phyloP scores from a whole-genome alignment of 2,329 filamentous ascomycete genomes.

The Cytospora schulzeri region DNA sequence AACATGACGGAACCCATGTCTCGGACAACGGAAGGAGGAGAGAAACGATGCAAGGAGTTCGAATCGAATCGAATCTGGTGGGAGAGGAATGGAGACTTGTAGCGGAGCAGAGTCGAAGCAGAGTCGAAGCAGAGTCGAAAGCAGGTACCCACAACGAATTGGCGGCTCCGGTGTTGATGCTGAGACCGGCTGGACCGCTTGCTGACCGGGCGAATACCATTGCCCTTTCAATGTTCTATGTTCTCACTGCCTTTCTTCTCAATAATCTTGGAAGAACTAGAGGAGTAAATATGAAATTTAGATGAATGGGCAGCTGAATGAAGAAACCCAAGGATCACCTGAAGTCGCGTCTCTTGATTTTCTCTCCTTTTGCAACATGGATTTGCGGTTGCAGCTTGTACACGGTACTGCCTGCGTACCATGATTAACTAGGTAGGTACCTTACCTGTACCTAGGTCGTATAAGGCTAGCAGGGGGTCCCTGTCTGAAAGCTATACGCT shows the following conservation, averaged over 20 bases:
- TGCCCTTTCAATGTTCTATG: conserved; percentile 1
- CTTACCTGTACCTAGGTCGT: too few relatives aligned
- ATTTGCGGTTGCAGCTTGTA: background rate
- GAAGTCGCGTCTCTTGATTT: conserved; percentile 7
- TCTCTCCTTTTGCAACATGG: background rate
- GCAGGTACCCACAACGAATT: conserved; percentile 53
- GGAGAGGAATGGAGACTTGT: background rate
- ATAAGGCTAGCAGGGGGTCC: background rate
- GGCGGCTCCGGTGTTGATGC: conserved; percentile 64
- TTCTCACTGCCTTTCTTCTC: background rate
- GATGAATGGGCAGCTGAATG: conserved; percentile 6
- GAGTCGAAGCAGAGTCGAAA: too few relatives aligned
- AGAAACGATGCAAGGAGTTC: background rate
- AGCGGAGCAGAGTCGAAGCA: background rate
- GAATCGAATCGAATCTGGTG: too few relatives aligned
- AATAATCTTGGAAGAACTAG: background rate
- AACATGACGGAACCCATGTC: conserved; percentile 21
- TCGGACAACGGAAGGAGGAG: conserved; percentile 27
- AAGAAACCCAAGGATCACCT: background rate
- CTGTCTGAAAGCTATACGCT: background rate
- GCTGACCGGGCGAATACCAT: conserved; percentile 60
- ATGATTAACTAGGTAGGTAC: too few relatives aligned
- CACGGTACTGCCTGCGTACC: too few relatives aligned
- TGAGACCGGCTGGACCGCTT: conserved; percentile 62
- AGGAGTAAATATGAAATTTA: too few relatives aligned